Evolutionary conservation across 169 alveolate species (phyloP), one percentile per base, ranked within the genome.

Genomic region (Ichthyophthirius multifiliis): DNA sequence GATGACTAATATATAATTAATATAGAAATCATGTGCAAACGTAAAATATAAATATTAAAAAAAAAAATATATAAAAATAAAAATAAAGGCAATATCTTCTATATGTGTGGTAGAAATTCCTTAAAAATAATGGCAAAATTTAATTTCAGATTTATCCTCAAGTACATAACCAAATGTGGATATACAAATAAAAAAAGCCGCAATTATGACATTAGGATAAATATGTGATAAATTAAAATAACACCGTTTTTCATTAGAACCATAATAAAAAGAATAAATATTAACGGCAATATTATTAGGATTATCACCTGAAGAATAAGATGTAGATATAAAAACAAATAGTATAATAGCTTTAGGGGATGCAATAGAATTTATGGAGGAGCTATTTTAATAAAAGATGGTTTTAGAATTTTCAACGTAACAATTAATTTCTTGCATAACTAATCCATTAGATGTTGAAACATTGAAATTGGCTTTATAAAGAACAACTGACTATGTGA

Each of bases 231-330:
- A 34, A 9, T 23, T 67, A 1, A 67, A 67, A 20, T 47, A 39
- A 67, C 20, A 1, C 62, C n/a, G 46, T 37, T 35, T 37, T n/a
- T n/a, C n/a, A n/a, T n/a, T n/a, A n/a, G n/a, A n/a, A n/a, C n/a
- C n/a, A n/a, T n/a, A n/a, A n/a, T n/a, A n/a, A n/a, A 37, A 34
- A 10, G 77, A 67, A 39, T n/a, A 67, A n/a, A 67, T 67, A 18
- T 39, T 67, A 18, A 67, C 41, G 77, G 77, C 62, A 12, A 67
- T 67, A 20, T 37, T 67, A 20, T 37, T 34, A 3, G 77, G 77
- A 35, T 34, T 67, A 39, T 34, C 43, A 31, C 13, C 35, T 39
- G 77, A 67, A 5, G 43, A 67, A 37, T 5, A 34, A 16, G 77
- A 67, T 41, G 43, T 20, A 13, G 48, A 23, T 12, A 67, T 67